Evolutionary conservation across 1,284 basidiomycete species (phyloP).

Genomic region (Afroboletus lepidellus): DNA sequence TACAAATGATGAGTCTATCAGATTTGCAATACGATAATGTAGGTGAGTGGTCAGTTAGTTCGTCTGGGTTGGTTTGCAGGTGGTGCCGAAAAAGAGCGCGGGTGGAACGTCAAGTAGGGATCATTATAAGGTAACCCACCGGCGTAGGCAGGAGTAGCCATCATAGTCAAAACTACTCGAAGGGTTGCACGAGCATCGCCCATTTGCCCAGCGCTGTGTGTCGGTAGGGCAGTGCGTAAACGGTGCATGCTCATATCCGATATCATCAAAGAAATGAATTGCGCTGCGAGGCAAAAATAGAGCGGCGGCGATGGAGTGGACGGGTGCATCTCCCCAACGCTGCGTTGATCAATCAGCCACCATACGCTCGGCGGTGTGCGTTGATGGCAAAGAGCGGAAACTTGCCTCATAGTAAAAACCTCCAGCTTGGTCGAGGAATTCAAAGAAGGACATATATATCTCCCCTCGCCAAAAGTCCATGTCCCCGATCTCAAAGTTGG

Average conservation of each 20-base stretch:
- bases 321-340: constrained; percentile 87
- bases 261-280: constrained; percentile 72
- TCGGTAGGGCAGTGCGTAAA: constrained; percentile 61
- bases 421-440: constrained; percentile 72
- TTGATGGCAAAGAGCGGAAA: not conserved
- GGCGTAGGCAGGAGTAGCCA: not conserved
- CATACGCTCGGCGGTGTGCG: not conserved
- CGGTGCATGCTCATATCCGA: constrained; percentile 53
- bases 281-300: constrained; percentile 69
- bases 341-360: constrained; percentile 25
- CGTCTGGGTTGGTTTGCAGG: not conserved
- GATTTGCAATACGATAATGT: not conserved
- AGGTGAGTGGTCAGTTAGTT: not conserved
- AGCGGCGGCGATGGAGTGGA: constrained; percentile 79
- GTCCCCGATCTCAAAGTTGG: constrained; percentile 84
- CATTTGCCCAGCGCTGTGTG: constrained; percentile 37
- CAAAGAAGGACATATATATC: constrained; percentile 78
- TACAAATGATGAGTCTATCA: not conserved
- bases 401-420: constrained; percentile 83
- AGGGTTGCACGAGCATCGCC: constrained; percentile 50
- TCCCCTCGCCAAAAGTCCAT: constrained; percentile 81
- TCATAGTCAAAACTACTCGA: constrained; percentile 46
- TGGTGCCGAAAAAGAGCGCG: not conserved
- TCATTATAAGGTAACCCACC: not conserved
- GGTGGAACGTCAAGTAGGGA: not conserved